Conservation (phyloP, 2,329 filamentous ascomycete species). For the Xylaria sp. region DNA sequence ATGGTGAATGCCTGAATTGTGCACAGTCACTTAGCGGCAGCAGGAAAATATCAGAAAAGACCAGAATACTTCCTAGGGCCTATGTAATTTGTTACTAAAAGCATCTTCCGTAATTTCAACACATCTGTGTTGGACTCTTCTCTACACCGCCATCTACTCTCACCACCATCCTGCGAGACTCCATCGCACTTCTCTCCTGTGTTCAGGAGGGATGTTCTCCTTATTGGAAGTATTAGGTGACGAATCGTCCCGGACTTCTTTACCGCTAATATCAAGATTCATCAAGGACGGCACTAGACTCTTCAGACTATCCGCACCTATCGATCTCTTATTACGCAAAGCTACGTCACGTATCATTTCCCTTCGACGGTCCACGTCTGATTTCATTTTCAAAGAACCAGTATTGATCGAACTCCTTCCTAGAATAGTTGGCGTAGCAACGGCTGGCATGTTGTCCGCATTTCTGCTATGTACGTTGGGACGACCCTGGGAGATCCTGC, state of each 20-base stretch:
- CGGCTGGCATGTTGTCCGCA: constrained; percentile 30
- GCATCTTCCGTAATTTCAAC: not conserved
- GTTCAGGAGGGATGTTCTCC: constrained; percentile 35
- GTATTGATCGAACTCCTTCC: constrained; percentile 2
- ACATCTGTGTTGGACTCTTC: not conserved
- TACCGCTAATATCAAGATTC: constrained; percentile 37
- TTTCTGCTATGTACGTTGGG: constrained; percentile 38
- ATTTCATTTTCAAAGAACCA: constrained; percentile 25
- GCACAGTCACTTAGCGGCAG: not conserved
- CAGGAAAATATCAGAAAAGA: not conserved
- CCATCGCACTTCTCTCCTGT: constrained; percentile 45
- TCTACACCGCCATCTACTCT: constrained; percentile 4
- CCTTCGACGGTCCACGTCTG: constrained; percentile 40
- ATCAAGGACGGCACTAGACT: constrained; percentile 47
- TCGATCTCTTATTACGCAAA: constrained; percentile 46
- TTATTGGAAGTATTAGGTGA: constrained; percentile 27
- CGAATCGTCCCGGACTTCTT: constrained; percentile 31
- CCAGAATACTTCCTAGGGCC: constrained; percentile 5
- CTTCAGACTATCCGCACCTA: constrained; percentile 48
- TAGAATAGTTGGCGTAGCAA: not conserved
- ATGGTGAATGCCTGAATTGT: not conserved
- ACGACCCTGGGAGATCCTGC: constrained; percentile 38
- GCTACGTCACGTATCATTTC: constrained; percentile 44
- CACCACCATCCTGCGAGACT: constrained; percentile 47
- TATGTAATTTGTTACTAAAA: constrained; percentile 22